Evolutionary conservation across 129 eudicot genomes (phyloP), one percentile per base, ranked within the genome.

Genomic region (Flaveria brownii): DNA sequence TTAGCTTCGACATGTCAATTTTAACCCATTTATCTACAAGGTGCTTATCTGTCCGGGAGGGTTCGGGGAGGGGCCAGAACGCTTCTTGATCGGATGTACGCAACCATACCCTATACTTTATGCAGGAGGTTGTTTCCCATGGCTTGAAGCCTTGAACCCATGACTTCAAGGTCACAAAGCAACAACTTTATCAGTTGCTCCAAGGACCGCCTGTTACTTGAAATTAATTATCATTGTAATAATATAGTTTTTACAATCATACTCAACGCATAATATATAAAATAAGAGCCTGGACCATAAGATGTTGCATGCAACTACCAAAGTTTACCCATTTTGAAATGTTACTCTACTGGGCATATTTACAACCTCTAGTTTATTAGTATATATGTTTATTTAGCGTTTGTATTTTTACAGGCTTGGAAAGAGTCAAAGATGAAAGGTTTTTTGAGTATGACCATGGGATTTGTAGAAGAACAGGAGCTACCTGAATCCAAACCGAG

Each of bases 381-480:
- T 25, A 28, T 71, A 57, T 64, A 15, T 66, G 15, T 66, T 66
- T 39, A 66, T 66, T 7, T 17, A n/a, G 28, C 13, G 36, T 64
- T 10, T 23, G 71, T 45, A 15, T 57, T 60, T 63, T 77, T 49
- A 43, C 23, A 93, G 98, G 96, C 74, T 77, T 93, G 98, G 98
- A 88, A 84, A 73, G 66, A 9, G 56, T 59, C 82, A 50, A 89
- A 91, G 90, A 87, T 83, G 93, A 82, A 84, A 76, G 97, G 86
- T 42, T 93, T 90, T 75, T 9, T 93, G 72, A 84, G 78, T 73
- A 93, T 93, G 98, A 87, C 97, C 2, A 74, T 26, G 84, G 93
- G 82, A 12, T 93, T 93, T 82, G 82, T 78, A 73, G 96, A 91
- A 65, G 93, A 91, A 75, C 46, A 86, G 57, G 88, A 85, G 69